These are phyloP conservation scores for Pyrrhoderma noxium DNA, from an alignment of 1,284 basidiomycete species.

Conservation along the genomic window DNA sequence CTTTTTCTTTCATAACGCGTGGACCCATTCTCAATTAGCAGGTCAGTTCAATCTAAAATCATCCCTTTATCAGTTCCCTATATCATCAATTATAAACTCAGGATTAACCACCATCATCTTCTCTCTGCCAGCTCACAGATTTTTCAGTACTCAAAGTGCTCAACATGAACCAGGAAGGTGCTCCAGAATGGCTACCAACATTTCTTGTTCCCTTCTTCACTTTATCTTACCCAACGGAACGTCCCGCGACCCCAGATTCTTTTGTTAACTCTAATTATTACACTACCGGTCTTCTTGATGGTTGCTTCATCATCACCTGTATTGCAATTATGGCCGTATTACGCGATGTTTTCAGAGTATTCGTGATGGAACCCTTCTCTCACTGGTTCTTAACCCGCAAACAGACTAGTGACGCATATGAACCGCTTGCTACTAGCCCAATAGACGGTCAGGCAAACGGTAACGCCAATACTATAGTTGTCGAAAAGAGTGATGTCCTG, in stretches of 20 bases:
- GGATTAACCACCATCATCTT: slow-evolving; percentile 8
- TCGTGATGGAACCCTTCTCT: slow-evolving; percentile 73
- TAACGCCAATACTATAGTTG: slow-evolving; percentile 21
- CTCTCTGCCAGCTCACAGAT: neutral
- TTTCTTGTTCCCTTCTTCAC: slow-evolving; percentile 61
- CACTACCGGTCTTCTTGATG: slow-evolving; percentile 61
- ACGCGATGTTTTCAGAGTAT: slow-evolving; percentile 68
- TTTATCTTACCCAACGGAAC: slow-evolving; percentile 62
- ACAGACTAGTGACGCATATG: slow-evolving; percentile 25
- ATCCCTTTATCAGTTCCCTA: no score
- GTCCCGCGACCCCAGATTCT: slow-evolving; percentile 55
- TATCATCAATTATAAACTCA: no score
- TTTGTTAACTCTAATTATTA: slow-evolving; percentile 65
- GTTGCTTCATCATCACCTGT: slow-evolving; percentile 63
- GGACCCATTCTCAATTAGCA: no score
- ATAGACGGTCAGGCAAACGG: slow-evolving; percentile 28
- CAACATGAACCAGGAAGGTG: slow-evolving; percentile 30
- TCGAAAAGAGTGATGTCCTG: slow-evolving; percentile 21
- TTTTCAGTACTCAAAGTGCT: no score
- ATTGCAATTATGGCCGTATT: slow-evolving; percentile 74
- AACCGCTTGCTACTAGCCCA: slow-evolving; percentile 20
- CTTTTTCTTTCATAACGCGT: no score
- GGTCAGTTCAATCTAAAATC: no score
- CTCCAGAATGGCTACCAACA: slow-evolving; percentile 40
- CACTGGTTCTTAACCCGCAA: slow-evolving; percentile 59